Conservation (phyloP, 768 basidiomycete genomes). For the Russula brevipes region DNA sequence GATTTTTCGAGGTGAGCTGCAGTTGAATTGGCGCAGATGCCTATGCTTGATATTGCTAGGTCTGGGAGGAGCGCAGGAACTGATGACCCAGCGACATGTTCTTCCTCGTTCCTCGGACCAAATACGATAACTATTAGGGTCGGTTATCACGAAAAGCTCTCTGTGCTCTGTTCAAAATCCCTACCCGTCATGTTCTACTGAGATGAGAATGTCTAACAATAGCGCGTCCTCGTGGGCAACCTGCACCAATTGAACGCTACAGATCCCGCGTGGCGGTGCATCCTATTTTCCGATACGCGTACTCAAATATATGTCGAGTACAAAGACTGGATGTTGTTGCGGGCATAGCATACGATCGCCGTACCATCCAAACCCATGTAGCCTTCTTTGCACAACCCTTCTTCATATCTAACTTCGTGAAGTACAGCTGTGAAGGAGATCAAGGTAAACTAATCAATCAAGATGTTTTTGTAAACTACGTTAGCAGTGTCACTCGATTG, state of each 20-base stretch:
- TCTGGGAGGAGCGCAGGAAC: constrained; percentile 5
- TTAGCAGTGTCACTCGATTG: no score
- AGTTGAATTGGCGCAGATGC: neutral
- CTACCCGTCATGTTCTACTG: neutral
- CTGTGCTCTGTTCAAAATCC: no score
- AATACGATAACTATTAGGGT: neutral
- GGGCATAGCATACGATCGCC: neutral
- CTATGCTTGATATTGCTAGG: constrained; percentile 2
- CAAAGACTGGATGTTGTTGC: neutral
- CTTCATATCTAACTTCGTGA: neutral
- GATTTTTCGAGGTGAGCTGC: constrained; percentile 55
- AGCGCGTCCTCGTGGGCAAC: no score
- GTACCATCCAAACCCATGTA: neutral
- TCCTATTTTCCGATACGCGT: neutral
- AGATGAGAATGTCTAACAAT: neutral
- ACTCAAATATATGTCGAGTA: neutral
- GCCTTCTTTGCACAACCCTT: neutral
- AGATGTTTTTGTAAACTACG: no score
- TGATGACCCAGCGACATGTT: neutral
- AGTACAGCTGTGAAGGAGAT: no score
- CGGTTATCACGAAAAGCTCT: no score
- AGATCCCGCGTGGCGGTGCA: no score
- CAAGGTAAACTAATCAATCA: no score
- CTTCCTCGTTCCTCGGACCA: neutral
- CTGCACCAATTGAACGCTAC: no score